phyloP scores from a whole-genome alignment of 1,139 yeast species.

The Geotrichum cucujoidarum region DNA sequence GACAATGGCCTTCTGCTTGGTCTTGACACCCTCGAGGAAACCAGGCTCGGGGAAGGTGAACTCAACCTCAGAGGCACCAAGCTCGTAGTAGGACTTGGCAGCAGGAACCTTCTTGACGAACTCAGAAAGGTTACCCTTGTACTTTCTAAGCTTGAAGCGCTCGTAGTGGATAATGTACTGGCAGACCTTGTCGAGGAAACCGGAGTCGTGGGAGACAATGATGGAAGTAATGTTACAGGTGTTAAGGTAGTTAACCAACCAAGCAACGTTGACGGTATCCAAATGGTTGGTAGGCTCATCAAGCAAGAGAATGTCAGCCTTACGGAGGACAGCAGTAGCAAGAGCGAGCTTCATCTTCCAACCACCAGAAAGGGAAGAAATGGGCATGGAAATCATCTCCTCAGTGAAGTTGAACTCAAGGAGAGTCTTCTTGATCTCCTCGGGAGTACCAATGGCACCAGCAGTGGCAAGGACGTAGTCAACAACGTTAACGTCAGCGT shows the following conservation, averaged over 20 bases:
- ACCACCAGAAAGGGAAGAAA: constrained; percentile 98
- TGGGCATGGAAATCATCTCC: constrained; percentile 87
- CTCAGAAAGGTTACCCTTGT: constrained; percentile 98
- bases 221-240: constrained; percentile 98
- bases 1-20: constrained; percentile 99
- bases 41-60: constrained; percentile 99
- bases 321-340: constrained; percentile 98
- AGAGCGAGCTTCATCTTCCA: constrained; percentile 99
- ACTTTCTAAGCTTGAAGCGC: constrained; percentile 98
- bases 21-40: constrained; percentile 99
- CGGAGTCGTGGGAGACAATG: constrained; percentile 98
- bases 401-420: constrained; percentile 87
- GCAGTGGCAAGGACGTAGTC: constrained; percentile 82
- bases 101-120: constrained; percentile 98
- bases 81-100: constrained; percentile 97
- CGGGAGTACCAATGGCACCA: constrained; percentile 57
- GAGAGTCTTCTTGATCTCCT: constrained; percentile 62
- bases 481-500: constrained; percentile 89
- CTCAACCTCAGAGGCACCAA: constrained; percentile 95
- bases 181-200: constrained; percentile 95
- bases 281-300: constrained; percentile 99
- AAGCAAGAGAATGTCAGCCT: constrained; percentile 94
- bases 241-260: constrained; percentile 98
- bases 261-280: constrained; percentile 98
- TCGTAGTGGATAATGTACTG: constrained; percentile 99